Base-by-base conservation (phyloP, 371 early-diverging fungal species). In the Gilbertella persicaria region DNA sequence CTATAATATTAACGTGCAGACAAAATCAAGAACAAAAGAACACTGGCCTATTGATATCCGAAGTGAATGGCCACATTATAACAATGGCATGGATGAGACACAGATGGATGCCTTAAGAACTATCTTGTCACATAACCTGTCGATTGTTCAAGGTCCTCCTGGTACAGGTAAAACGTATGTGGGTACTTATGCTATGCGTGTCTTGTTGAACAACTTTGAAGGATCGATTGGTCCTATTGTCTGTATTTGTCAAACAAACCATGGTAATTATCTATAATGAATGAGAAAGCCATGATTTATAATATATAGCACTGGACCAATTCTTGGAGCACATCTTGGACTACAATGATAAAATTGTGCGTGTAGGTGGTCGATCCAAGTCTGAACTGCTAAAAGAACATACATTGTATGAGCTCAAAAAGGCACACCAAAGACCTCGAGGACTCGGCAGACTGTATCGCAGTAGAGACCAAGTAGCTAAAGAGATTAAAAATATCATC, bases 131-230 rank as follows among this genome's bases (percentile, higher is more conserved):
- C 64, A 69, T 41, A 72, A 81, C 23, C 28, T 85, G 3, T 76
- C 83, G 0, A 71, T 85, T 26, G 67, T 85, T 19, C 85, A 85
- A 64, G 86, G 88, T 40, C 90, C 88, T 13, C 89, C 88, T 14
- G 88, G 90, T 42, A 86, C 87, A 26, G 88, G 89, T 53, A 90
- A 88, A 45, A 86, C 87, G 0, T 86, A 73, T 61, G 78, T 87
- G 0, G 88, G 88, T 53, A 77, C 88, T 20, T 74, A 80, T 59
- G 74, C 84, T 6, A 80, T 84, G 55, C 53, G 58, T 10, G 76
- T 84, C 0, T 65, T 88, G 5, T 55, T 85, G 19, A 71, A 71
- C 23, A 77, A 86, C 50, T 72, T 62, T 19, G 65, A 64, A 19
- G 35, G 12, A 8, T 48, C 55, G 4, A 25, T 70, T 45, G 75